Conservation (phyloP, 2,329 filamentous ascomycete species). For the Paracorniculantispora psalliotae region DNA sequence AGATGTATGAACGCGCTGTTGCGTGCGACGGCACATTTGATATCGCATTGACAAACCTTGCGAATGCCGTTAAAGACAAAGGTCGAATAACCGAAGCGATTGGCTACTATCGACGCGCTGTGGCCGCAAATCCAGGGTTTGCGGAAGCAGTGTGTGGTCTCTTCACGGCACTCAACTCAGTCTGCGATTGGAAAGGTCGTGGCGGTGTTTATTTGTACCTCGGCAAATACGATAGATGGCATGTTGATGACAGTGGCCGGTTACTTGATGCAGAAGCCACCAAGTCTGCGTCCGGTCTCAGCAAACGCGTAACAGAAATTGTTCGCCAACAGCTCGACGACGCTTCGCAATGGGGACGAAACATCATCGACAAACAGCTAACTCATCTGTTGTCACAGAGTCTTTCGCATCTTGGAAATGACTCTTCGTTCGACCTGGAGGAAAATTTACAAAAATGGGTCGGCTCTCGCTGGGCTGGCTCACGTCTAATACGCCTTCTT, state of each 20-base stretch:
- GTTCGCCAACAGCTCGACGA: slow-evolving; percentile 84
- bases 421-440: slow-evolving; percentile 32
- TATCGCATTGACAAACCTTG: slow-evolving; percentile 91
- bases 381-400: slow-evolving; percentile 48
- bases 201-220: slow-evolving; percentile 75
- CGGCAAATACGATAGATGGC: slow-evolving; percentile 81
- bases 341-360: slow-evolving; percentile 79
- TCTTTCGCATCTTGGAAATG: slow-evolving; percentile 36
- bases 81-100: slow-evolving; percentile 91
- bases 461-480: slow-evolving; percentile 80
- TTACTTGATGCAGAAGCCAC: slow-evolving; percentile 65
- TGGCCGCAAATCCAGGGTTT: slow-evolving; percentile 89
- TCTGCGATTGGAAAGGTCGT: slow-evolving; percentile 88
- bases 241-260: slow-evolving; percentile 81
- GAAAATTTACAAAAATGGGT: slow-evolving; percentile 55
- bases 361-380: slow-evolving; percentile 55
- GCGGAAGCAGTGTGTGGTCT: slow-evolving; percentile 95
- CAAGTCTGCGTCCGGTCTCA: slow-evolving; percentile 68
- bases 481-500: slow-evolving; percentile 73
- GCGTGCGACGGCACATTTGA: slow-evolving; percentile 91
- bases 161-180: slow-evolving; percentile 90
- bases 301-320: slow-evolving; percentile 84
- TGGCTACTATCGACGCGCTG: slow-evolving; percentile 82
- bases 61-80: slow-evolving; percentile 96
- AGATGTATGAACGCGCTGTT: slow-evolving; percentile 96